These are phyloP conservation scores for Penicillium silybi DNA, from an alignment of 495 filamentous ascomycete species.

Conservation along the genomic window DNA sequence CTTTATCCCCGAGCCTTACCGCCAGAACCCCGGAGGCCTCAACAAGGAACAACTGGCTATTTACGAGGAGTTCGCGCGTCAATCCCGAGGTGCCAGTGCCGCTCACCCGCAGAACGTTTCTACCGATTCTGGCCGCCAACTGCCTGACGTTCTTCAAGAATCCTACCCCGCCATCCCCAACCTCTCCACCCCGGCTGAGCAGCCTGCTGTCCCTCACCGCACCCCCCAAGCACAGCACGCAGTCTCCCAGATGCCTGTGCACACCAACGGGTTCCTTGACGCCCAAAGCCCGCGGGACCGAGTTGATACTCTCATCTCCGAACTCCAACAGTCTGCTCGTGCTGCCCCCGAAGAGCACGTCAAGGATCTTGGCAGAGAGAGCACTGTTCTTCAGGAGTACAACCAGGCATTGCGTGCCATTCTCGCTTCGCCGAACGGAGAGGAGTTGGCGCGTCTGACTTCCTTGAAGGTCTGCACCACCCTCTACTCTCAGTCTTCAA, in stretches of 20 bases:
- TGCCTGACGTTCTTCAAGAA: slow-evolving; percentile 78
- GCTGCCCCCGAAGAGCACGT: slow-evolving; percentile 67
- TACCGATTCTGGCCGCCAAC: slow-evolving; percentile 55
- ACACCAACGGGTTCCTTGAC: slow-evolving; percentile 64
- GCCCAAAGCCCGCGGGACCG: slow-evolving; percentile 57
- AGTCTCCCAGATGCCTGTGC: slow-evolving; percentile 38
- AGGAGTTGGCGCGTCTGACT: slow-evolving; percentile 62
- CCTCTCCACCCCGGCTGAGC: slow-evolving; percentile 75
- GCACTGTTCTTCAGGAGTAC: slow-evolving; percentile 60
- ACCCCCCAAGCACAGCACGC: slow-evolving; percentile 60
- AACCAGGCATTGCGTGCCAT: slow-evolving; percentile 51
- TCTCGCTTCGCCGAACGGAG: slow-evolving; percentile 50
- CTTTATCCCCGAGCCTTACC: slow-evolving; percentile 86
- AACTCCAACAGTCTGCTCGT: slow-evolving; percentile 61
- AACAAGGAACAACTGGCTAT: slow-evolving; percentile 92
- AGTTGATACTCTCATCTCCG: slow-evolving; percentile 64
- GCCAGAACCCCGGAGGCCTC: slow-evolving; percentile 72
- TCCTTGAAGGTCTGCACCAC: slow-evolving; percentile 67
- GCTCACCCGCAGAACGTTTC: slow-evolving; percentile 54
- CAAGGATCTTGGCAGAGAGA: slow-evolving; percentile 61
- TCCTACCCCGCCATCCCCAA: slow-evolving; percentile 72
- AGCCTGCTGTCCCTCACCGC: slow-evolving; percentile 69
- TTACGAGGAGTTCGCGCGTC: slow-evolving; percentile 90
- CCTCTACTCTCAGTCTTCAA: slow-evolving; percentile 58
- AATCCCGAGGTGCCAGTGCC: slow-evolving; percentile 56